Evolutionary conservation across 1,284 basidiomycete genomes (phyloP).

Genomic region (Boletus hoseneyae): DNA sequence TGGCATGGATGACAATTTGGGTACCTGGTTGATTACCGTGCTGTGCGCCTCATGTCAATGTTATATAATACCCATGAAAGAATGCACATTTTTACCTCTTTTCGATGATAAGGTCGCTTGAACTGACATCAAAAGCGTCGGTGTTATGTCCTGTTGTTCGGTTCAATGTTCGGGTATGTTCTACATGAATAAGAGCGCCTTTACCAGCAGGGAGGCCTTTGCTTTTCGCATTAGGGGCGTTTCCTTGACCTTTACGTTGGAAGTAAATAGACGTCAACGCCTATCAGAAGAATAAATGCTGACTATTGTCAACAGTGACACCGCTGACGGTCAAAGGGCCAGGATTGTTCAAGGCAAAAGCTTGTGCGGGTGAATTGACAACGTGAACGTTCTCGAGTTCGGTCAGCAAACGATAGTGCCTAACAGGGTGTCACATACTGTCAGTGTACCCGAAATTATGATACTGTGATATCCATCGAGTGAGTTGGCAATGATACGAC

Average conservation of each 20-base stretch:
- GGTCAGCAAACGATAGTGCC: too few relatives aligned
- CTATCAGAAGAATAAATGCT: conserved; percentile 2
- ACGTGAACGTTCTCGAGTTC: conserved; percentile 37
- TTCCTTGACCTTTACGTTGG: conserved; percentile 36
- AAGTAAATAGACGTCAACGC: neutral
- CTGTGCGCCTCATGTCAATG: conserved; percentile 2
- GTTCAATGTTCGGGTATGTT: neutral
- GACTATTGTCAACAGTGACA: conserved; percentile 42
- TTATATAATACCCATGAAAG: neutral
- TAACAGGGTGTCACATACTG: conserved; percentile 12
- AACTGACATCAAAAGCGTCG: conserved; percentile 52
- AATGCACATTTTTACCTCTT: conserved; percentile 28
- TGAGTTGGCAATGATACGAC: neutral
- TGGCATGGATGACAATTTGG: neutral
- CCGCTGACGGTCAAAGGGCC: conserved; percentile 27
- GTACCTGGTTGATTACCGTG: conserved; percentile 32
- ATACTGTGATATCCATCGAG: neutral
- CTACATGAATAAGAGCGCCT: neutral
- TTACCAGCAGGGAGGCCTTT: conserved; percentile 24
- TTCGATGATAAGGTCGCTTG: conserved; percentile 43
- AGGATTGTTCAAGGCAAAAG: conserved; percentile 29
- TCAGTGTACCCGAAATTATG: conserved; percentile 16
- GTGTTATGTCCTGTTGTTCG: conserved; percentile 43
- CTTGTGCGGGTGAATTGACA: conserved; percentile 44
- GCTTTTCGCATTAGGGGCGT: conserved; percentile 25